These are phyloP conservation scores for Scalesia atractyloides DNA, from an alignment of 129 eudicot genomes.

Conservation along the genomic window DNA sequence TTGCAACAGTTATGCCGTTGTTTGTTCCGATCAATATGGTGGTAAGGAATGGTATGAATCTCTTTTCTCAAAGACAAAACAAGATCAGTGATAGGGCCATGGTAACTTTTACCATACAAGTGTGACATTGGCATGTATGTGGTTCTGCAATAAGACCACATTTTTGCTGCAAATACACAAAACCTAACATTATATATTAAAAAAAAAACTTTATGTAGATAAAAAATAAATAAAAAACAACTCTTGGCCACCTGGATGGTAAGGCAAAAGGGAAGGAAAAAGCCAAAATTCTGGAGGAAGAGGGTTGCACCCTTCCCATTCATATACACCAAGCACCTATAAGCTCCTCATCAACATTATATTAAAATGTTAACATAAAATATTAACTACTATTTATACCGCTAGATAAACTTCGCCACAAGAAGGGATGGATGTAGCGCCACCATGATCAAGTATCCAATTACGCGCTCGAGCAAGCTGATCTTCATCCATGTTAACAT, in stretches of 20 bases:
- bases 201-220: neutral
- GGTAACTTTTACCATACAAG: slow-evolving; percentile 41
- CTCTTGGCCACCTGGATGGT: slow-evolving; percentile 28
- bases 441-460: slow-evolving; percentile 38
- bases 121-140: slow-evolving; percentile 63
- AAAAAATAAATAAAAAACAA: neutral
- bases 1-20: slow-evolving; percentile 59
- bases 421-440: slow-evolving; percentile 34
- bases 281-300: slow-evolving; percentile 75
- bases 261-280: slow-evolving; percentile 39
- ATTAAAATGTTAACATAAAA: neutral
- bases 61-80: slow-evolving; percentile 45
- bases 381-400: slow-evolving; percentile 13
- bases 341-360: neutral
- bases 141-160: slow-evolving; percentile 61
- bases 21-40: slow-evolving; percentile 50
- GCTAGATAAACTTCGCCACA: slow-evolving; percentile 38
- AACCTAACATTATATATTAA: neutral
- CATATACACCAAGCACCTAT: slow-evolving; percentile 41
- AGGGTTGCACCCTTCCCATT: slow-evolving; percentile 45
- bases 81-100: slow-evolving; percentile 51
- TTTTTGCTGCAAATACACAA: slow-evolving; percentile 40
- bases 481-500: slow-evolving; percentile 30
- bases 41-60: slow-evolving; percentile 44
- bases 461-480: slow-evolving; percentile 28